These are phyloP conservation scores for Niveomyces coronatus DNA, from an alignment of 2,329 filamentous ascomycete species.

Conservation along the genomic window DNA sequence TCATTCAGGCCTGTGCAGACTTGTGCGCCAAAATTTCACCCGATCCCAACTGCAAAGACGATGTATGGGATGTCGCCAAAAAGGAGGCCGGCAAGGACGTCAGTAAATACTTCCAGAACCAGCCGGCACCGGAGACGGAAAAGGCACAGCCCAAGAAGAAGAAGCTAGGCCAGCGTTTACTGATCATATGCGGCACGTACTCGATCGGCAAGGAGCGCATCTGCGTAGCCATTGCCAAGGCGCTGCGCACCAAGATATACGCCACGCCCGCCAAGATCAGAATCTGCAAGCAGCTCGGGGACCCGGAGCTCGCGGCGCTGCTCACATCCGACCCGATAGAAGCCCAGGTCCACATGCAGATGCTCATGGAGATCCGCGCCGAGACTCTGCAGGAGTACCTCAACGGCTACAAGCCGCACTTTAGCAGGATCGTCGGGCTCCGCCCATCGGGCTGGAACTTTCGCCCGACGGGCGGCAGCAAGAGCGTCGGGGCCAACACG, in stretches of 20 bases:
- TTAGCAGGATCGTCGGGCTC: slow-evolving; percentile 81
- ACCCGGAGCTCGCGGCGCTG: slow-evolving; percentile 65
- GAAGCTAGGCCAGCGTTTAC: slow-evolving; percentile 46
- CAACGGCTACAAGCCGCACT: slow-evolving; percentile 66
- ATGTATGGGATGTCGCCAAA: slow-evolving; percentile 35
- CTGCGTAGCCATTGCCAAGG: slow-evolving; percentile 82
- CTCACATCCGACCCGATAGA: slow-evolving; percentile 72
- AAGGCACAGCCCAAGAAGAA: slow-evolving; percentile 17
- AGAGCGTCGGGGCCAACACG: slow-evolving; percentile 43
- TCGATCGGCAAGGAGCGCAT: slow-evolving; percentile 97
- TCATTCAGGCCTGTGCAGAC: slow-evolving; percentile 78
- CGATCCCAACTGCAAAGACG: slow-evolving; percentile 41
- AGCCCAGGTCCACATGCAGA: slow-evolving; percentile 97
- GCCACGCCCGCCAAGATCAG: slow-evolving; percentile 73
- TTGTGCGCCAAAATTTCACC: slow-evolving; percentile 72
- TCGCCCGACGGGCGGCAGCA: slow-evolving; percentile 50
- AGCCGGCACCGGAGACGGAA: slow-evolving; percentile 18
- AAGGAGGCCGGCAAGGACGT: slow-evolving; percentile 31
- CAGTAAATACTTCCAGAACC: slow-evolving; percentile 39
- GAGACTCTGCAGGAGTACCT: slow-evolving; percentile 90
- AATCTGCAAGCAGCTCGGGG: slow-evolving; percentile 76
- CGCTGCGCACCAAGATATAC: slow-evolving; percentile 80
- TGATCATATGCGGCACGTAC: slow-evolving; percentile 93
- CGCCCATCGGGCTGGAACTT: slow-evolving; percentile 94
- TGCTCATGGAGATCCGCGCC: slow-evolving; percentile 83